Evolutionary conservation across 2,329 filamentous ascomycete genomes (phyloP), one percentile per base, ranked within the genome.

Genomic region (Stachybotrys chartarum): DNA sequence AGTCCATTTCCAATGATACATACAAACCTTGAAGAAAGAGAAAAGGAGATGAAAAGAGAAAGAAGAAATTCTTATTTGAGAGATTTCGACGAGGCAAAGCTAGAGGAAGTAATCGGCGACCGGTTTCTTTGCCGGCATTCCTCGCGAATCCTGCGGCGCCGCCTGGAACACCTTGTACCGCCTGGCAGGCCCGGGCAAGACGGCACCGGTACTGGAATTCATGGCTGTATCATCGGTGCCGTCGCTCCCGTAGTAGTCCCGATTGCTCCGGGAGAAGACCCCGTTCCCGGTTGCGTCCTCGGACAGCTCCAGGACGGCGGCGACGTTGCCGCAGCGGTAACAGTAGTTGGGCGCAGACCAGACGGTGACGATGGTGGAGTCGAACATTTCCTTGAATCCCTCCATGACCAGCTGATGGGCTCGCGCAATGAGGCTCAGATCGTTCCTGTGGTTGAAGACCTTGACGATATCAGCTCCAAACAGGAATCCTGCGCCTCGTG

Each of bases 401-500:
- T 99, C 94, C 94, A 97, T 99, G 60, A 99, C 94, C 24, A 99
- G 84, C 71, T 99, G 94, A 69, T 99, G 94, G 1, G 94, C 94
- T 55, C 94, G 85, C 17, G 93, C 94, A 61, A 99, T 94, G 53
- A 99, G 80, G 24, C 87, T 91, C 31, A 99, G 81, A 67, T 96
- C 90, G 70, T 99, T 99, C 56, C 86, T 84, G 72, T 97, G 87
- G 73, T 97, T 99, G 77, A 99, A 99, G 60, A 86, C 85, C 66
- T 94, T 95, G 66, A 97, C 93, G 56, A 97, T 97, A 68, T 97
- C 92, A 4, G 90, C 87, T 53, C 94, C 94, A 62, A 99, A 99
- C 12, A 97, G 79, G 75, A 97, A 99, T 1, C 94, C 94, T 0
- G 94, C 94, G 10, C 94, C 94, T 44, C 93, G 90, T 0, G 94